phyloP scores from a whole-genome alignment of 352 stramenopile genomes.

The Phytophthora macrochlamydospora region DNA sequence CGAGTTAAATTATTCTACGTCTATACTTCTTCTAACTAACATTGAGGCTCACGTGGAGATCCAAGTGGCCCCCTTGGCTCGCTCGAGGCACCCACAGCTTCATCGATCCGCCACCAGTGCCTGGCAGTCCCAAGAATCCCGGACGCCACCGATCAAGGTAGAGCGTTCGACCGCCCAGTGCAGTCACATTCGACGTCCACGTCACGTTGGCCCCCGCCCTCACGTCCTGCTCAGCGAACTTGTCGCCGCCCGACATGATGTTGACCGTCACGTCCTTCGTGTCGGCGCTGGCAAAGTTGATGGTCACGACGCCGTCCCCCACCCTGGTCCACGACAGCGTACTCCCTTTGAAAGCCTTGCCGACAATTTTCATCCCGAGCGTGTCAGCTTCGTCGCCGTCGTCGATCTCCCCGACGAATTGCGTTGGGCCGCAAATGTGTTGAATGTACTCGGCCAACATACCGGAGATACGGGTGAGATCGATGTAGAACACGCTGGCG shows the following conservation, averaged over 20 bases:
- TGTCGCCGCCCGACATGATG: conserved; percentile 33
- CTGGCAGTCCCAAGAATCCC: conserved; percentile 30
- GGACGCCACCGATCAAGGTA: conserved; percentile 34
- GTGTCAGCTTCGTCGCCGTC: conserved; percentile 47
- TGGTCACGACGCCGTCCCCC: conserved; percentile 46
- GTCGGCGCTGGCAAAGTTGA: conserved; percentile 47
- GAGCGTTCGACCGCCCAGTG: conserved; percentile 30
- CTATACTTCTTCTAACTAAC: conserved; percentile 25
- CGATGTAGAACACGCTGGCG: conserved; percentile 13
- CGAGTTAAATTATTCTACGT: conserved; percentile 11
- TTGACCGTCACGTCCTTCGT: conserved; percentile 38
- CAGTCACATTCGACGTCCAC: conserved; percentile 28
- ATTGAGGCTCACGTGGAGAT: conserved; percentile 26
- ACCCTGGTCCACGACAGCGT: conserved; percentile 46
- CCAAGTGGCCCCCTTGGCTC: conserved; percentile 31
- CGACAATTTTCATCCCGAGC: conserved; percentile 40
- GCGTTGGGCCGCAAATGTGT: conserved; percentile 32
- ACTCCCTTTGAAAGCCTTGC: conserved; percentile 50
- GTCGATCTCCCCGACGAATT: conserved; percentile 44
- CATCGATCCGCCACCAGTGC: conserved; percentile 31
- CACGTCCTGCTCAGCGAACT: conserved; percentile 53
- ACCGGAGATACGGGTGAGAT: conserved; percentile 14
- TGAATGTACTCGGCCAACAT: conserved; percentile 40
- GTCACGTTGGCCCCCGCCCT: conserved; percentile 23
- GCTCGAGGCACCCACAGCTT: conserved; percentile 35